Evolutionary conservation across 768 basidiomycete species (phyloP).

Genomic region (Pleurotus giganteus): DNA sequence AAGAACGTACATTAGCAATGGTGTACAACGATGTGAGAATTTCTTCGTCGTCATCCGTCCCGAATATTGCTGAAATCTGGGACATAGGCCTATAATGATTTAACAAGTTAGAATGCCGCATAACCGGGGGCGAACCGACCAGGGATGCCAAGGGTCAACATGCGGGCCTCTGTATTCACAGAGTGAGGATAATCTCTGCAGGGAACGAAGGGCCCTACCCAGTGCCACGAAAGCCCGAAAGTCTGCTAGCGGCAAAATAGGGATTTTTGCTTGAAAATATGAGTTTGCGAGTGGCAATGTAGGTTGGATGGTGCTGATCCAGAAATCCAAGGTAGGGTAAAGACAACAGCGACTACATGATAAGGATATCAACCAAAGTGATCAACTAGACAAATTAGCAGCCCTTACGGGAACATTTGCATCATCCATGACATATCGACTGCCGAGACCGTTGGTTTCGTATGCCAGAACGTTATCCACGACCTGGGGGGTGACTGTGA

Average conservation of each 20-base stretch:
- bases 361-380: neutral
- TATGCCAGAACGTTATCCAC: conserved; percentile 71
- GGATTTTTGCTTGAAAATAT: conserved; percentile 67
- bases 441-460: conserved; percentile 73
- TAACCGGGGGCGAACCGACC: conserved; percentile 33
- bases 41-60: conserved; percentile 69
- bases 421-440: conserved; percentile 80
- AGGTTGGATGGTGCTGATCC: conserved; percentile 53
- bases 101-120: neutral
- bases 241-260: conserved; percentile 60
- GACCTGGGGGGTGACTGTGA: conserved; percentile 34
- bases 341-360: conserved; percentile 79
- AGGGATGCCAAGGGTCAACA: conserved; percentile 69
- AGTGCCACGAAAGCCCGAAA: conserved; percentile 55
- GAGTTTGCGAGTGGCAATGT: conserved; percentile 61
- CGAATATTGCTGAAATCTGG: conserved; percentile 70
- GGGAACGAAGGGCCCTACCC: conserved; percentile 39
- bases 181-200: neutral
- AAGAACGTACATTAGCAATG: conserved; percentile 60
- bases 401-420: conserved; percentile 75
- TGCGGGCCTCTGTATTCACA: conserved; percentile 64
- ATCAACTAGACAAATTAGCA: neutral
- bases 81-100: conserved; percentile 66
- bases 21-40: conserved; percentile 60
- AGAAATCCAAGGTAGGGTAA: conserved; percentile 80